Evolutionary conservation across 2,329 filamentous ascomycete genomes (phyloP), one percentile per base, ranked within the genome.

Genomic region (Tolypocladium guangdongense): DNA sequence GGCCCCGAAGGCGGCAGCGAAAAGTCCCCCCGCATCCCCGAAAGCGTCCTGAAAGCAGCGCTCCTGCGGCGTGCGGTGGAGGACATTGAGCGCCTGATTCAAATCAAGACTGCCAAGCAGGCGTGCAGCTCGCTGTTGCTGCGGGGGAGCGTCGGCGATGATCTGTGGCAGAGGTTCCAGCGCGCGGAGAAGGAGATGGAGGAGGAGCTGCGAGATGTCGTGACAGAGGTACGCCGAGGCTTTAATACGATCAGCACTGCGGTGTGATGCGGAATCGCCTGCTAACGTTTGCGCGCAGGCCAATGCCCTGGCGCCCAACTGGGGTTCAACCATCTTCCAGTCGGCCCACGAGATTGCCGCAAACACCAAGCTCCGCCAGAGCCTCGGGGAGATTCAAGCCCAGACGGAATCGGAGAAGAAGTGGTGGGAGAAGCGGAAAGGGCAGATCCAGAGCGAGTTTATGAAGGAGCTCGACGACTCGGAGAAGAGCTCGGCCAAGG

Each of bases 161-260:
- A 99, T 69, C 72, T 99, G 61, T 96, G 90, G 87, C 89, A 96
- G 75, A 80, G 92, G 39, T 96, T 97, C 70, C 73, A 85, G 71
- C 81, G 90, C 50, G 93, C 92, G 0, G 93, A 99, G 80, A 91
- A 95, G 75, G 93, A 99, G 73, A 95, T 97, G 77, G 91, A 99
- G 73, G 89, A 90, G 60, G 93, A 99, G 73, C 78, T 99, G 57
- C 83, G 89, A 63, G 93, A 99, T 71, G 92, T 97, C 27, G 90
- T 97, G 36, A 82, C 84, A 62, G 92, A 97, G 84, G 90, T 95
- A 70, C 57, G 78, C 18, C 12, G 7, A 11, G 24, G 24, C 16
- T 2, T 8, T 18, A 10, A 20, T 14, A 1, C 18, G 18, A 20
- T 20, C 4, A 7, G 14, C 2, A 33, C 27, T 20, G 43, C 35